Percentiles rank a stretch among this genome's conserved stretches.
These are phyloP conservation scores for Leccinum uliginosum DNA, from an alignment of 768 basidiomycete genomes.

Conservation along the genomic window DNA sequence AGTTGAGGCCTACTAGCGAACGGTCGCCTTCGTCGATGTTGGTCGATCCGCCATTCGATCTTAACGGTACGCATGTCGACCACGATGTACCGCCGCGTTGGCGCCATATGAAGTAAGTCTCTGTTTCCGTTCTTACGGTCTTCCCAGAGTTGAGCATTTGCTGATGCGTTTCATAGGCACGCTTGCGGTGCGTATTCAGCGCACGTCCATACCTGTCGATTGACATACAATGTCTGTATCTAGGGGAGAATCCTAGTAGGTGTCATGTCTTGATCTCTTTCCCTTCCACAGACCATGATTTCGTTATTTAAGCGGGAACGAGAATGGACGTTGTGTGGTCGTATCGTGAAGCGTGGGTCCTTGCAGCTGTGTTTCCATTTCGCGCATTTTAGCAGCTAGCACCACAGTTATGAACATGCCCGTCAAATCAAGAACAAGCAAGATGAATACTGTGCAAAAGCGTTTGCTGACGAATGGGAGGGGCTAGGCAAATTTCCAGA, in stretches of 20 bases:
- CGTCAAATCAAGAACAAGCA: conserved; percentile 61
- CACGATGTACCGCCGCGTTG: conserved; percentile 41
- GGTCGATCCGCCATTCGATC: conserved; percentile 65
- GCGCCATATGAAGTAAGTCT: conserved; percentile 71
- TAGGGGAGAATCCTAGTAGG: conserved; percentile 56
- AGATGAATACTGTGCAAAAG: conserved; percentile 59
- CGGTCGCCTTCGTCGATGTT: conserved; percentile 65
- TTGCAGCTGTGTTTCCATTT: background rate
- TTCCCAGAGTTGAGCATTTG: background rate
- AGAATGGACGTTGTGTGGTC: conserved; percentile 66
- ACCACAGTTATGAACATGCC: conserved; percentile 54
- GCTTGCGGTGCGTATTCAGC: conserved; percentile 47
- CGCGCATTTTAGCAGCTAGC: background rate
- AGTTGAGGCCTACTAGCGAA: conserved; percentile 65
- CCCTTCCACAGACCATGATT: background rate
- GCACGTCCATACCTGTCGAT: background rate
- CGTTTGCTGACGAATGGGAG: conserved; percentile 41
- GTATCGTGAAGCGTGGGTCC: conserved; percentile 52
- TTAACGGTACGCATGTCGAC: conserved; percentile 36
- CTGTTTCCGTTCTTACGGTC: background rate
- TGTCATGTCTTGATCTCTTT: background rate
- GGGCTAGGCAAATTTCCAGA: conserved; percentile 57
- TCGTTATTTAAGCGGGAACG: conserved; percentile 36
- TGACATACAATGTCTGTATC: background rate
- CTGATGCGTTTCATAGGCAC: conserved; percentile 39